Evolutionary conservation across 2,329 filamentous ascomycete species (phyloP).

Genomic region (Pseudocercospora crystallina): DNA sequence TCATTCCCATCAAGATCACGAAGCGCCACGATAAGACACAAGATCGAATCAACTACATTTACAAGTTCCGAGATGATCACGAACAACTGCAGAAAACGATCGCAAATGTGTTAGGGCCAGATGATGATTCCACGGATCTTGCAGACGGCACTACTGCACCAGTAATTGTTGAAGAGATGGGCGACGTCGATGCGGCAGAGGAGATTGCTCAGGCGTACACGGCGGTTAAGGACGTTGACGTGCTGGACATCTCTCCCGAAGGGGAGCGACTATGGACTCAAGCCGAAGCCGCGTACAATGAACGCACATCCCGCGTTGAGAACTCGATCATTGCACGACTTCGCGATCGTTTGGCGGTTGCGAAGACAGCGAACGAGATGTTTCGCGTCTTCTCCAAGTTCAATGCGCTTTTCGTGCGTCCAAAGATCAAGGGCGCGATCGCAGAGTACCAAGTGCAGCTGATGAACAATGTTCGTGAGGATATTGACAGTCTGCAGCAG

Average conservation of each 20-base stretch:
- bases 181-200: slow-evolving; percentile 93
- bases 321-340: slow-evolving; percentile 97
- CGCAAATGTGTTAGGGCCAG: slow-evolving; percentile 85
- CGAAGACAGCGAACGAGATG: slow-evolving; percentile 98
- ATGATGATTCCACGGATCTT: slow-evolving; percentile 52
- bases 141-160: slow-evolving; percentile 60
- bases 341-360: slow-evolving; percentile 87
- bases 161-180: slow-evolving; percentile 86
- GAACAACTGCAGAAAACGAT: slow-evolving; percentile 97
- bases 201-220: slow-evolving; percentile 95
- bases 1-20: slow-evolving; percentile 95
- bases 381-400: slow-evolving; percentile 99
- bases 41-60: slow-evolving; percentile 87
- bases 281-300: slow-evolving; percentile 94
- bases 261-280: slow-evolving; percentile 91
- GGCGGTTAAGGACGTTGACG: slow-evolving; percentile 88
- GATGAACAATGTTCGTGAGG: slow-evolving; percentile 96
- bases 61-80: slow-evolving; percentile 93
- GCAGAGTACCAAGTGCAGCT: slow-evolving; percentile 97
- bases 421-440: slow-evolving; percentile 98
- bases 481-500: slow-evolving; percentile 89
- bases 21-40: slow-evolving; percentile 87
- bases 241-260: slow-evolving; percentile 86
- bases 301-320: slow-evolving; percentile 93
- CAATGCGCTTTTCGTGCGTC: slow-evolving; percentile 95